Base-by-base conservation (phyloP, 768 basidiomycete species). In the Auricularia heimuer region DNA sequence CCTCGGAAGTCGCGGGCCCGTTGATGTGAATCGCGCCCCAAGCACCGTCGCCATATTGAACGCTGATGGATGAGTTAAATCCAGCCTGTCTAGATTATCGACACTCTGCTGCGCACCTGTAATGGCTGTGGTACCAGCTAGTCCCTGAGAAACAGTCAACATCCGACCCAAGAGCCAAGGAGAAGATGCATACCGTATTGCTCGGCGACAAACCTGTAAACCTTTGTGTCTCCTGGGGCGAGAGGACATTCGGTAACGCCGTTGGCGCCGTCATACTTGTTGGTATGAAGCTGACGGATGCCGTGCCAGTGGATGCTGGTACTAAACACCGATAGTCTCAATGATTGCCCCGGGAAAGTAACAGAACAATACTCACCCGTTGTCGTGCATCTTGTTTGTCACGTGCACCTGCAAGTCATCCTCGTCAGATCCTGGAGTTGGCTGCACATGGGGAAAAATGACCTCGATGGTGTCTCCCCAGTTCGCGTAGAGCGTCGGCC, bases 261-360 rank as follows among this genome's bases (percentile, higher is more conserved):
- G 34, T 60, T 60, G 34, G 34, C 29, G 12, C 56, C 56, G 24
- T 60, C 56, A 29, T 60, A 33, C 33, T 60, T 60, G 56, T 12
- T n/a, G 24, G 14, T 60, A 7, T 60, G 11, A 8, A 60, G 56
- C 18, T 33, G 24, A 35, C 56, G 56, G 29, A 60, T 18, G 21
- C 56, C 56, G 34, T 60, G 56, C 56, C 56, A 60, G 29, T 60
- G 56, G 34, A 60, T 60, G 29, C 56, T 60, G 11, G 56, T 60
- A 6, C 56, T 60, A 51, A 21, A 16, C 14, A 51, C 12, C 39
- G 39, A 35, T 34, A 35, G 56, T 29, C 56, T n/a, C 24, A 35
- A 7, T 33, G 11, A 29, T 12, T 35, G 24, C 34, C 21, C 4
- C n/a, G 29, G 54, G 24, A 29, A 56, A 21, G 1, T 8, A 36